Base-by-base conservation (phyloP, 768 basidiomycete species). In the Artomyces pyxidatus region DNA sequence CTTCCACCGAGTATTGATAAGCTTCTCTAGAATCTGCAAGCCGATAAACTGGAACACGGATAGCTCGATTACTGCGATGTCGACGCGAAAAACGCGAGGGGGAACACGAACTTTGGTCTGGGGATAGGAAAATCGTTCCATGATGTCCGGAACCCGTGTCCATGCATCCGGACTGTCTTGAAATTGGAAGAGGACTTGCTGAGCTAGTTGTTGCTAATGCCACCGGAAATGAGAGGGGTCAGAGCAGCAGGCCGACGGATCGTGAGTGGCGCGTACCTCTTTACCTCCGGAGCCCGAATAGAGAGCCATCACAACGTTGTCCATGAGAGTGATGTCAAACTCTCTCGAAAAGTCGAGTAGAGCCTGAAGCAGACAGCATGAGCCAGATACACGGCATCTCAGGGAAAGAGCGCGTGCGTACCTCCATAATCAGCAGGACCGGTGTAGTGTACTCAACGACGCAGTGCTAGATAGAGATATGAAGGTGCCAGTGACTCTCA, bases 1-100 rank as follows among this genome's bases (percentile, higher is more conserved):
- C 71, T 92, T 94, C 96, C 96, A 99, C 58, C 92, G 77, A 37
- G 92, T 96, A 51, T 74, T 81, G 65, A 99, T 91, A 51, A 99
- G 75, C 69, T 86, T 97, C 69, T 98, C 96, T 29, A 99, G 74
- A 63, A 99, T 95, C 68, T 97, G 94, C 46, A 98, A 73, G 37
- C 91, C 95, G 63, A 99, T 92, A 67, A 90, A 98, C 94, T 97
- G 51, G n/a, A n/a, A n/a, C n/a, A n/a, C n/a, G n/a, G n/a, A 17
- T 39, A n/a, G n/a, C 32, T 9, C n/a, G 32, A 44, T 44, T 6
- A 29, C 16, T 44, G 29, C 25, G 43, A 19, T 19, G 16, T 27
- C 5, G 42, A 43, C 37, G 30, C 39, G 12, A 23, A 5, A 26
- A 14, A 40, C 17, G 42, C 23, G 43, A 23, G 48, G 23, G n/a